Evolutionary conservation across 805 yeast species (phyloP).

Genomic region (Cyberlindnera mrakii): DNA sequence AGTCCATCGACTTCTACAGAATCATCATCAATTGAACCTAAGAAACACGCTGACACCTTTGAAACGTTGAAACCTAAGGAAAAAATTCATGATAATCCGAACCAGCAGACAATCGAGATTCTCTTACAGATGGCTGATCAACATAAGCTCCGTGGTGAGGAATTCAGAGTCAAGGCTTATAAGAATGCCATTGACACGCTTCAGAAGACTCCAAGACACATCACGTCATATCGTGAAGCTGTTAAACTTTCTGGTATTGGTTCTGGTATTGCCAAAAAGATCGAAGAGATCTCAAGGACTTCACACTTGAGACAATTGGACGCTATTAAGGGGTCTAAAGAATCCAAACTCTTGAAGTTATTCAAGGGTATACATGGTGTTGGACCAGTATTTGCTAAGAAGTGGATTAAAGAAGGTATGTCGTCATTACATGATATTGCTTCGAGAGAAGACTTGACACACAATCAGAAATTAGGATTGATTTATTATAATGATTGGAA

Average conservation of each 20-base stretch:
- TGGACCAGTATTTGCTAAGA: conserved; percentile 35
- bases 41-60: background rate
- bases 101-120: conserved; percentile 14
- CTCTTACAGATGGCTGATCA: conserved; percentile 19
- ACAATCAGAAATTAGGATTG: conserved; percentile 33
- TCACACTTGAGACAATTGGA: conserved; percentile 24
- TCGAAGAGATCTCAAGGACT: conserved; percentile 40
- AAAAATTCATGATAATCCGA: conserved; percentile 14
- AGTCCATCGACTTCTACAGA: background rate
- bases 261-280: conserved; percentile 33
- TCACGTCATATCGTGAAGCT: conserved; percentile 35
- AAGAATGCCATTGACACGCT: conserved; percentile 36
- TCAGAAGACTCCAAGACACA: conserved; percentile 21
- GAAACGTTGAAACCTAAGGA: background rate
- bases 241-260: conserved; percentile 35
- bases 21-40: background rate
- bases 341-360: conserved; percentile 22
- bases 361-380: conserved; percentile 44
- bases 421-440: conserved; percentile 34
- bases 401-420: conserved; percentile 34
- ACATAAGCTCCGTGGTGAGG: conserved; percentile 25
- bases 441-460: conserved; percentile 23
- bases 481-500: conserved; percentile 43
- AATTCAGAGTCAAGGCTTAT: conserved; percentile 36
- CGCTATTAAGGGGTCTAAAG: conserved; percentile 21